Conservation (phyloP, 306 rosid genomes). For the Rosa lucieae region DNA sequence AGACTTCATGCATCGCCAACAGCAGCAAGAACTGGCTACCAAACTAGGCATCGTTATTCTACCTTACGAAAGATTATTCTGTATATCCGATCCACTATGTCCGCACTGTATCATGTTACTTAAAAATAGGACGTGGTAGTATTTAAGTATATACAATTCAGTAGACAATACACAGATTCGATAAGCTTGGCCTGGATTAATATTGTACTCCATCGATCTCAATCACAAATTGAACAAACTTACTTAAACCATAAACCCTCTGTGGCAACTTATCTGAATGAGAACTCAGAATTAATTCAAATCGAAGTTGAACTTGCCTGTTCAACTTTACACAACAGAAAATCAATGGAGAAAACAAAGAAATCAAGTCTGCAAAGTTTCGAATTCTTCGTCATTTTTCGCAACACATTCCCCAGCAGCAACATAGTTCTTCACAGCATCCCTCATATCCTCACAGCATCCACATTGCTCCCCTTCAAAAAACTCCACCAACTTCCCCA, state of each 20-base stretch:
- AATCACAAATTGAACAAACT: background rate
- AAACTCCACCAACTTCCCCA: slow-evolving; percentile 48
- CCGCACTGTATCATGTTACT: background rate
- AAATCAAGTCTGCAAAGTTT: background rate
- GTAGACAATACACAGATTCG: background rate
- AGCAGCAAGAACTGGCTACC: background rate
- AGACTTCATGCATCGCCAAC: background rate
- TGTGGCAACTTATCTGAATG: background rate
- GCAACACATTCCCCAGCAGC: background rate
- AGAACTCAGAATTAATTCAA: background rate
- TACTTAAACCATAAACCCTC: background rate
- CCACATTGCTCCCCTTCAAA: slow-evolving; percentile 43
- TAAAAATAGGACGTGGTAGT: too few relatives aligned
- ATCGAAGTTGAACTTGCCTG: background rate
- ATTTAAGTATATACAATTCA: background rate
- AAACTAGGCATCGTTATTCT: background rate
- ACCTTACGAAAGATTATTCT: background rate
- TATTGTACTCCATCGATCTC: too few relatives aligned
- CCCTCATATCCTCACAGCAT: slow-evolving; percentile 68
- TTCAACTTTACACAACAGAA: background rate
- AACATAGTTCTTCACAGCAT: slow-evolving; percentile 54
- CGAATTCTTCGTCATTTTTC: background rate
- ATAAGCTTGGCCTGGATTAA: background rate
- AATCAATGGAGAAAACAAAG: background rate
- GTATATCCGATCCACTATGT: background rate